These are phyloP conservation scores for Papilionanthe hybrid DNA, from an alignment of 116 monocot genomes.

Conservation along the genomic window DNA sequence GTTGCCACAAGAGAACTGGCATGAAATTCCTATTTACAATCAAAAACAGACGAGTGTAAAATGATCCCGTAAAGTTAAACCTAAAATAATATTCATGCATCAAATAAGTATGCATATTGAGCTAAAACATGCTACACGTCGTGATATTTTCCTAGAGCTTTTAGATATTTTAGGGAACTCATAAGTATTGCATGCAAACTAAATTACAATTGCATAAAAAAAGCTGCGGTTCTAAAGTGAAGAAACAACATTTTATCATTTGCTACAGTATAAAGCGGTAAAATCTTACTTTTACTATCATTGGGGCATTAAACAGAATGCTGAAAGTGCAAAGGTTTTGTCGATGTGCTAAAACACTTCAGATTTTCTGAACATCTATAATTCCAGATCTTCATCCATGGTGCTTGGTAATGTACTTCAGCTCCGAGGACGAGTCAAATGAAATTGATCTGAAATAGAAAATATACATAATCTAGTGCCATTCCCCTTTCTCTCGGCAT, in stretches of 20 bases:
- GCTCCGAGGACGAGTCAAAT: not conserved
- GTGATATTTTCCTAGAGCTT: too few relatives aligned
- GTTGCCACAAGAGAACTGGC: too few relatives aligned
- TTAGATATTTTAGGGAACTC: too few relatives aligned
- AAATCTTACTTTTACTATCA: not conserved
- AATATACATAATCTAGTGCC: not conserved
- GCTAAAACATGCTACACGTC: too few relatives aligned
- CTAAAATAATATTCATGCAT: too few relatives aligned
- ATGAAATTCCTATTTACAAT: too few relatives aligned
- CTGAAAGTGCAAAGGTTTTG: not conserved
- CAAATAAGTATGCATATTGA: too few relatives aligned
- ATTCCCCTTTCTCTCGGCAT: not conserved
- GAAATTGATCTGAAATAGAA: not conserved
- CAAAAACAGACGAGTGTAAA: too few relatives aligned
- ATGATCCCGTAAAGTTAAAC: too few relatives aligned
- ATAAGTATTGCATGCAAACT: not conserved
- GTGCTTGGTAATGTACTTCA: not conserved
- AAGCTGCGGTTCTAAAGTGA: not conserved
- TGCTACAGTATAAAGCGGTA: not conserved
- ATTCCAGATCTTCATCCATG: not conserved
- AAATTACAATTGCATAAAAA: not conserved
- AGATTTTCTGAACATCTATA: not conserved
- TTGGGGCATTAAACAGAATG: not conserved
- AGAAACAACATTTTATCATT: slow-evolving; percentile 4
- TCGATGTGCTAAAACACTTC: not conserved